Percentiles rank a stretch among this genome's conserved stretches.
These are phyloP conservation scores for Thelonectria discophora DNA, from an alignment of 2,329 filamentous ascomycete genomes.

Conservation along the genomic window DNA sequence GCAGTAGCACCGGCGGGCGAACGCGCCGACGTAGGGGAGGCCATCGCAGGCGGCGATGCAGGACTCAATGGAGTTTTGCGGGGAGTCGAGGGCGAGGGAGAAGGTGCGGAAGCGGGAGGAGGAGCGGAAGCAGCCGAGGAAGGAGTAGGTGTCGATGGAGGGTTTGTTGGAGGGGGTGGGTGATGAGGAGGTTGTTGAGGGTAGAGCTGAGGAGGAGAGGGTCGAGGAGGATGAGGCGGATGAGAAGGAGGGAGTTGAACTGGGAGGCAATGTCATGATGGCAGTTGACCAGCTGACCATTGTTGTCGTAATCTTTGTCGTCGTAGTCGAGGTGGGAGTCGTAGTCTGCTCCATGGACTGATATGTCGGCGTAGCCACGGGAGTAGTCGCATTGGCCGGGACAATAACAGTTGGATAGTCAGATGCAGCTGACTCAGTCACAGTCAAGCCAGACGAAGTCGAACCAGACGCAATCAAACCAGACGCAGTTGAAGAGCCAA, in stretches of 20 bases:
- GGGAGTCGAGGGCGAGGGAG: constrained; percentile 37
- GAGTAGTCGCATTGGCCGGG: neutral
- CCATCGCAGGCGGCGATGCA: constrained; percentile 52
- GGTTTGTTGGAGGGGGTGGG: constrained; percentile 43
- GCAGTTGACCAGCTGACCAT: constrained; percentile 39
- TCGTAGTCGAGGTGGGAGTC: constrained; percentile 30
- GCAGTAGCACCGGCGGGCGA: constrained; percentile 56
- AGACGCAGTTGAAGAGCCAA: neutral
- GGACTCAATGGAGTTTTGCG: constrained; percentile 51
- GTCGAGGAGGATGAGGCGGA: constrained; percentile 28
- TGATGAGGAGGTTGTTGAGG: neutral
- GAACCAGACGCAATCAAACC: no score
- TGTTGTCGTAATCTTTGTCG: constrained; percentile 43
- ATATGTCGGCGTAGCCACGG: neutral
- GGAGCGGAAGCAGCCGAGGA: constrained; percentile 56
- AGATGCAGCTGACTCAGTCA: no score
- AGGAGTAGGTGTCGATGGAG: constrained; percentile 45
- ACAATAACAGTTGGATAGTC: neutral
- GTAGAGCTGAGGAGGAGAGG: constrained; percentile 7
- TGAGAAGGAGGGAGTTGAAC: no score
- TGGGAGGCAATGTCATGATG: constrained; percentile 35
- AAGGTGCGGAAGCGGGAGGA: constrained; percentile 49
- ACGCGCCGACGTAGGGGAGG: constrained; percentile 52
- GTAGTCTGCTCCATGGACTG: constrained; percentile 20
- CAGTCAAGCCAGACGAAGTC: no score